Percentiles rank a stretch among this genome's conserved stretches.
Evolutionary conservation across 1,284 basidiomycete genomes (phyloP).

Genomic region (Sanghuangporus sanghuang): DNA sequence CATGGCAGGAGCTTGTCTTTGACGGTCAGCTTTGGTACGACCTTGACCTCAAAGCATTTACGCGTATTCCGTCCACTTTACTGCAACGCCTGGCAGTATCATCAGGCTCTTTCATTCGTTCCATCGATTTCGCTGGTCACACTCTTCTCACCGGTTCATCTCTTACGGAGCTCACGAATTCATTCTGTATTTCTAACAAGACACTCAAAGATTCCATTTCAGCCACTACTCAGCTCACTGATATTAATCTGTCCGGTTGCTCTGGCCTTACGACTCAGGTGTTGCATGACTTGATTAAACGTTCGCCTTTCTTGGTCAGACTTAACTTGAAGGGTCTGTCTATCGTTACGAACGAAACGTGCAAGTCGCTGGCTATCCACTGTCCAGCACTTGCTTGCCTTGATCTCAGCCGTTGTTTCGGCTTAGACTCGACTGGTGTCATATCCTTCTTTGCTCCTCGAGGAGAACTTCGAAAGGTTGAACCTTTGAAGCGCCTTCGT

Average conservation of each 20-base stretch:
- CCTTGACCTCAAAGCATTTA: constrained; percentile 58
- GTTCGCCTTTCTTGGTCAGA: constrained; percentile 54
- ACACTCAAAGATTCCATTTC: constrained; percentile 32
- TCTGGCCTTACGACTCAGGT: constrained; percentile 55
- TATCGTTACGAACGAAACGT: constrained; percentile 69
- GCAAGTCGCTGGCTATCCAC: constrained; percentile 55
- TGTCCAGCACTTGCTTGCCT: constrained; percentile 55
- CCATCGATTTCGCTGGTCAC: constrained; percentile 66
- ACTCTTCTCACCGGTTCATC: constrained; percentile 44
- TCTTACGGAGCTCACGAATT: constrained; percentile 46
- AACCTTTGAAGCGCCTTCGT: constrained; percentile 54
- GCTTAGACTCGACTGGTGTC: constrained; percentile 64
- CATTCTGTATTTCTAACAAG: constrained; percentile 40
- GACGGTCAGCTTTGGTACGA: constrained; percentile 85
- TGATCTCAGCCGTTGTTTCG: constrained; percentile 71
- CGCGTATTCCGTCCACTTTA: constrained; percentile 44
- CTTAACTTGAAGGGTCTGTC: constrained; percentile 65
- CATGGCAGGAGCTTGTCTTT: constrained; percentile 74
- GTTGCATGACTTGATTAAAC: constrained; percentile 66
- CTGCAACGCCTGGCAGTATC: constrained; percentile 44
- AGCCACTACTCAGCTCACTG: constrained; percentile 53
- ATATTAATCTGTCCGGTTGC: constrained; percentile 75
- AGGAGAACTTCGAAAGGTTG: constrained; percentile 26
- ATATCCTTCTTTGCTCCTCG: constrained; percentile 2
- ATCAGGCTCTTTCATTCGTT: constrained; percentile 63